Percentiles rank a stretch among this genome's conserved stretches.
phyloP scores from a whole-genome alignment of 148 eudicot species.

The Pouteria glomerata region DNA sequence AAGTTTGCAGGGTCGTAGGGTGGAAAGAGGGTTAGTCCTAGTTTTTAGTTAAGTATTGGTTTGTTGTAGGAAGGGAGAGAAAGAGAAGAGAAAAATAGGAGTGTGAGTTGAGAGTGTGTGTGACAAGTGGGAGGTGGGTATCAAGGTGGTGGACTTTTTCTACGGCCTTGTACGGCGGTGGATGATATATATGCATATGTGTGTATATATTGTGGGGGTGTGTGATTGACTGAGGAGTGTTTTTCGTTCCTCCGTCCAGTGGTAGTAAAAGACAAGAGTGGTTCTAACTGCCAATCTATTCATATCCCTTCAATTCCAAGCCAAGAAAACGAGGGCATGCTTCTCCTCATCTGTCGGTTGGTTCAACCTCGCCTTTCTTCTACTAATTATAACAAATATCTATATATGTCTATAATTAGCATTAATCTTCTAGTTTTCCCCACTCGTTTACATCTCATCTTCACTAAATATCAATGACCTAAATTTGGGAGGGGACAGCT shows the following conservation, averaged over 20 bases:
- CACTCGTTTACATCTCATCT: too few relatives aligned
- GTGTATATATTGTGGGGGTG: not conserved
- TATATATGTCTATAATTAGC: not conserved
- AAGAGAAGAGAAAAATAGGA: conserved; percentile 31
- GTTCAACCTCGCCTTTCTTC: conserved; percentile 14
- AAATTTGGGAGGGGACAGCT: too few relatives aligned
- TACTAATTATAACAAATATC: conserved; percentile 13
- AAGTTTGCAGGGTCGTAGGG: conserved; percentile 48
- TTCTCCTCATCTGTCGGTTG: conserved; percentile 26
- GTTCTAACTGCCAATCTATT: conserved; percentile 20
- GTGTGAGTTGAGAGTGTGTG: conserved; percentile 38
- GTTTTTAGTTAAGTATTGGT: conserved; percentile 68
- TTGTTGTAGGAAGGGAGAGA: conserved; percentile 12
- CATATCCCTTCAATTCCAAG: conserved; percentile 31
- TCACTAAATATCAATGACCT: too few relatives aligned
- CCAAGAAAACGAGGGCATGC: conserved; percentile 20
- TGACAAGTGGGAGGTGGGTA: conserved; percentile 69
- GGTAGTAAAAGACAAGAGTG: not conserved
- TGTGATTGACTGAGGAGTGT: conserved; percentile 42
- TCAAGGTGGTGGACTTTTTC: conserved; percentile 40
- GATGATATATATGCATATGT: not conserved
- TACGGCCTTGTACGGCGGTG: conserved; percentile 1
- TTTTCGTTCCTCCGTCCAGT: conserved; percentile 45
- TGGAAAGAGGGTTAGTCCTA: conserved; percentile 52
- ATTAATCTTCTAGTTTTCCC: not conserved